Conservation (phyloP, 345 rosid species). For the Toxicodendron radicans region DNA sequence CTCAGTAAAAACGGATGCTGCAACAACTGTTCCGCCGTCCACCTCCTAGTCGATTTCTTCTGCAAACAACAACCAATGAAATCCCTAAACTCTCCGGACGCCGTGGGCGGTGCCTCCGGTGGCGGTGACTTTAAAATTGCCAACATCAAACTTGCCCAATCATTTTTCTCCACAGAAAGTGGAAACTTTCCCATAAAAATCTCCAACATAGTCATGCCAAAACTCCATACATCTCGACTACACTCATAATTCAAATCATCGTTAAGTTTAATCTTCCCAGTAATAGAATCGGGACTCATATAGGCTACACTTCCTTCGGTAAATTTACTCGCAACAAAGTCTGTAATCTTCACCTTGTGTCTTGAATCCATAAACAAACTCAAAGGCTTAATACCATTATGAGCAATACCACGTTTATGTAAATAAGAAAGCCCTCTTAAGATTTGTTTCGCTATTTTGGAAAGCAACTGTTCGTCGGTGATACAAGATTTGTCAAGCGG, state of each 20-base stretch:
- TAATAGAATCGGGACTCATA: conserved; percentile 70
- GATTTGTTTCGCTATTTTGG: conserved; percentile 71
- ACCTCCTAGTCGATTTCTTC: conserved; percentile 69
- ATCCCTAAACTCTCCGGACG: conserved; percentile 69
- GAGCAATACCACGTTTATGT: conserved; percentile 77
- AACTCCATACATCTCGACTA: conserved; percentile 92
- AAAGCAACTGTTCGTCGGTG: conserved; percentile 40
- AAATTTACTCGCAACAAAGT: conserved; percentile 87
- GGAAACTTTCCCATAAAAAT: conserved; percentile 86
- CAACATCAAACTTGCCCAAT: conserved; percentile 94
- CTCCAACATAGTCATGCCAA: conserved; percentile 86
- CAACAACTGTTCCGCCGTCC: conserved; percentile 60
- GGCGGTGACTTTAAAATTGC: conserved; percentile 91
- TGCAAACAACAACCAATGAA: conserved; percentile 84
- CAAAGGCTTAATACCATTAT: conserved; percentile 87
- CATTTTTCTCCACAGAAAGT: conserved; percentile 69
- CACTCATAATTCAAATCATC: conserved; percentile 86
- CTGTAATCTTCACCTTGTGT: conserved; percentile 79
- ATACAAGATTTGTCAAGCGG: conserved; percentile 73
- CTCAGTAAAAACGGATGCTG: conserved; percentile 72
- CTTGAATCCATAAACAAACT: conserved; percentile 65
- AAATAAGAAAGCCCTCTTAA: conserved; percentile 79
- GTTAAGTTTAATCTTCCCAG: conserved; percentile 48
- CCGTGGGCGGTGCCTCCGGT: conserved; percentile 70
- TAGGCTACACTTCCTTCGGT: conserved; percentile 92